Evolutionary conservation across 495 filamentous ascomycete genomes (phyloP), one percentile per base, ranked within the genome.

Genomic region (Penicillium alfredii): DNA sequence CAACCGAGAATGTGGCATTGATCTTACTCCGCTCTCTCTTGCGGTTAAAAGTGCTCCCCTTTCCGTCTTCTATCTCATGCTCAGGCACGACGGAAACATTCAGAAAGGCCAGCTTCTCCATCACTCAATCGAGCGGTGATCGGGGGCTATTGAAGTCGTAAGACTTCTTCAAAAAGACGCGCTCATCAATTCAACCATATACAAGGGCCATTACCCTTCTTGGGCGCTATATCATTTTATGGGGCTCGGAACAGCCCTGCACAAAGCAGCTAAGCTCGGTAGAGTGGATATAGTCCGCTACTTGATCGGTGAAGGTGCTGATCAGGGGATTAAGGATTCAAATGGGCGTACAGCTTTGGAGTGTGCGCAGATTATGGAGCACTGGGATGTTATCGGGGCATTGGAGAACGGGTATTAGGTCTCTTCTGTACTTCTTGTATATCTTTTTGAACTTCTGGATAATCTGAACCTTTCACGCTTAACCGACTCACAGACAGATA

Each of bases 91-190:
- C 18, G 41, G 44, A 24, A 37, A 55, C 38, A 31, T 32, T 29
- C 30, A 11, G 40, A 55, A 47, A 38, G 47, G 47, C 22, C 47
- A 51, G 17, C 44, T 51, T 16, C 41, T 51, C 7, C 42, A 55
- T 29, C 35, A 48, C 22, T 44, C 44, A 38, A 18, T 51, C 11
- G 30, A 40, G 27, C 41, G 47, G 14, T n/a, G 25, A 19, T 34
- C 36, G 2, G 47, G 44, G 41, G 30, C n/a, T 10, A 40, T 51
- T 21, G 30, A 20, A 16, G 37, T 47, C 21, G 24, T 54, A 12
- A 44, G 20, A 25, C 51, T 50, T 13, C 29, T 50, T 5, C 19
- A 13, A 21, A 35, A 35, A 7, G 40, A 46, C 8, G 43, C 42
- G 8, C 12, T 23, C n/a, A 35, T 50, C 2, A 37, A 55, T 31